Evolutionary conservation across 179 eudicot genomes (phyloP).

Genomic region (Gypsophila paniculata): DNA sequence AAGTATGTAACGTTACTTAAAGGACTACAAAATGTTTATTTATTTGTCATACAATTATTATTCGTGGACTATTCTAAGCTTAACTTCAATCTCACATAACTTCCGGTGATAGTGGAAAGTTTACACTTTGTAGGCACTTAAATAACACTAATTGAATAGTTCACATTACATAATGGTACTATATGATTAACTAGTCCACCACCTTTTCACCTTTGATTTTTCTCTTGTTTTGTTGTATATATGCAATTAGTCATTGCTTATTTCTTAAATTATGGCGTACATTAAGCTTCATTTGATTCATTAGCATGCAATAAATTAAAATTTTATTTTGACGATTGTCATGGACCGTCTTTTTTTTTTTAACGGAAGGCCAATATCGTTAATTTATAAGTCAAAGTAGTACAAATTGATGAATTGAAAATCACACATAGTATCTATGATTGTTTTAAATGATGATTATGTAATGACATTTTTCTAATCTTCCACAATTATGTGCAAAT

Average conservation of each 20-base stretch:
- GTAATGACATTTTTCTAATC: not conserved
- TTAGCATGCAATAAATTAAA: not conserved
- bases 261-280: not conserved
- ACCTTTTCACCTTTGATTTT: too few relatives aligned
- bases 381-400: too few relatives aligned
- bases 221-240: too few relatives aligned
- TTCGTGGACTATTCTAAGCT: not conserved
- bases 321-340: too few relatives aligned
- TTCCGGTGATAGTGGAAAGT: conserved; percentile 13
- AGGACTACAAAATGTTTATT: not conserved
- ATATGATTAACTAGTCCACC: not conserved
- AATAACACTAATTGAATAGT: conserved; percentile 11
- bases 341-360: too few relatives aligned
- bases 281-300: not conserved
- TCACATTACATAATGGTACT: not conserved
- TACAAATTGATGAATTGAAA: too few relatives aligned
- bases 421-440: too few relatives aligned
- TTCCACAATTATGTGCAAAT: not conserved
- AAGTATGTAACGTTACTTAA: too few relatives aligned
- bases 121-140: conserved; percentile 12
- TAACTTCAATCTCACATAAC: not conserved
- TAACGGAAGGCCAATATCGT: too few relatives aligned
- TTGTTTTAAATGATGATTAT: too few relatives aligned
- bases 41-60: not conserved
- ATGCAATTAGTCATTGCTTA: too few relatives aligned